Evolutionary conservation across 2,329 filamentous ascomycete species (phyloP), one percentile per base, ranked within the genome.

Genomic region (Seiridium unicorne): DNA sequence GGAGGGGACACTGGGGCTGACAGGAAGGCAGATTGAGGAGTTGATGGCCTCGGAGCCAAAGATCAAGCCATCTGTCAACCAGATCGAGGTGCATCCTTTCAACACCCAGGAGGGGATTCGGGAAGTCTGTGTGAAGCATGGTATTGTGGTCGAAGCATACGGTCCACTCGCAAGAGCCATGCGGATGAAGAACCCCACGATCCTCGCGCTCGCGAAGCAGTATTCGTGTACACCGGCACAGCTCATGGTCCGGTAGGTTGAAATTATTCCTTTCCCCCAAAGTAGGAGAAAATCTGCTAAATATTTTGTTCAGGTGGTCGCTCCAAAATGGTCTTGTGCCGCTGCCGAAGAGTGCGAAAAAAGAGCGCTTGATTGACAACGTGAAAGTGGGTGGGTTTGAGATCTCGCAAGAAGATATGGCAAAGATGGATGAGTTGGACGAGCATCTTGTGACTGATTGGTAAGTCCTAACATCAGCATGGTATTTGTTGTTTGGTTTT

Each of bases 51-150:
- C 82, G 0, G 84, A 84, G 9, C 87, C 89, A 0, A 79, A 81
- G 0, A 81, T 90, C 51, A 72, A 78, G 8, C 91, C 91, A 0
- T 84, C 86, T 1, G 85, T 94, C 55, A 94, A 94, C 68, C 91
- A 95, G 76, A 89, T 93, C 67, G 89, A 94, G 72, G 83, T 93
- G 1, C 90, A 94, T 63, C 91, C 90, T 0, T 95, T 94, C 82
- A 92, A 93, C 72, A 92, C 89, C 1, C 85, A 89, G 57, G 80
- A 79, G 0, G 80, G 82, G 44, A 92, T 95, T 63, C 83, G 86
- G 0, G 79, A 82, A 10, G 87, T 85, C 66, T 91, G 91, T 69
- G 80, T 84, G 60, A 76, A 84, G 62, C 78, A 93, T 64, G 77
- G 79, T 44, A 93, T 95, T 60, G 76, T 88, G 0, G 81, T 95